Percentiles rank a stretch among this genome's conserved stretches.
Evolutionary conservation across 768 basidiomycete genomes (phyloP).

Genomic region (Tylopilus sp.): DNA sequence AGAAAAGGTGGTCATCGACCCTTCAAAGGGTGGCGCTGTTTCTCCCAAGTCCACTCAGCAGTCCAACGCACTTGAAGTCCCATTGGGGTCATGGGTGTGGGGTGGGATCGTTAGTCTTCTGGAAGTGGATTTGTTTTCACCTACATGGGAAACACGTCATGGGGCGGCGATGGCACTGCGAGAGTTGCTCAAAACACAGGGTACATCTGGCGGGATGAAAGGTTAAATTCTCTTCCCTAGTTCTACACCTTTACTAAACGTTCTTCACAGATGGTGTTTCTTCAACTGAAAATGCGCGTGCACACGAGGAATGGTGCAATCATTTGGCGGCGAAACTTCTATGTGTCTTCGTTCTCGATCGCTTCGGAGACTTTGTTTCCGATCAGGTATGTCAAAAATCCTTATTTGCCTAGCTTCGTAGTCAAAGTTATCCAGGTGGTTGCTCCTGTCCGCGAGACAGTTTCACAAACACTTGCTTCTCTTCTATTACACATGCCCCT

Average conservation of each 20-base stretch:
- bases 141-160: constrained; percentile 91
- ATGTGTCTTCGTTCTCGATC: constrained; percentile 87
- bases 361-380: constrained; percentile 97
- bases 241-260: neutral
- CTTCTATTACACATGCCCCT: constrained; percentile 85
- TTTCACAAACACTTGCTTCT: constrained; percentile 90
- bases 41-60: constrained; percentile 74
- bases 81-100: constrained; percentile 81
- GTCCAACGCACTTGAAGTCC: constrained; percentile 73
- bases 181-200: constrained; percentile 83
- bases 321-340: constrained; percentile 81
- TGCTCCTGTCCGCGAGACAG: constrained; percentile 95
- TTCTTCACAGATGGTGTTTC: constrained; percentile 46
- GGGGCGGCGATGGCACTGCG: constrained; percentile 90
- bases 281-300: constrained; percentile 54
- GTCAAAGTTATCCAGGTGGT: constrained; percentile 54
- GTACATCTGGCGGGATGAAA: constrained; percentile 77
- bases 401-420: neutral
- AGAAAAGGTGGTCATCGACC: constrained; percentile 76
- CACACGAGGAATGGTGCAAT: constrained; percentile 88
- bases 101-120: constrained; percentile 76
- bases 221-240: constrained; percentile 36
- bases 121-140: constrained; percentile 79
- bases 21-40: constrained; percentile 82
- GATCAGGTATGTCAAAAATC: constrained; percentile 56